Conservation (phyloP, 495 filamentous ascomycete species). For the Penicillium maclennaniae region DNA sequence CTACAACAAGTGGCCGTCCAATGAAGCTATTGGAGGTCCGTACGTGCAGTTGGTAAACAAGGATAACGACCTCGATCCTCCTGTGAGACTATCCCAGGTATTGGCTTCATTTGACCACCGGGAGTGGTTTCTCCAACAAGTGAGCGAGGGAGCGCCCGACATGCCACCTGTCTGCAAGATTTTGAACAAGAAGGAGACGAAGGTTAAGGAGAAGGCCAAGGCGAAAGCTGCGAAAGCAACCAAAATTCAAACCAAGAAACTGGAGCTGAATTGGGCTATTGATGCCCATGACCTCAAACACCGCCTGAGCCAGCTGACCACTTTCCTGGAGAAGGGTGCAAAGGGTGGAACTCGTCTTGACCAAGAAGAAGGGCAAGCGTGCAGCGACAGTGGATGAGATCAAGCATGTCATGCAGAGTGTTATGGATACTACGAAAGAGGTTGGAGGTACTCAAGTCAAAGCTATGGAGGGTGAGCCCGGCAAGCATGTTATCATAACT, state of each 20-base stretch:
- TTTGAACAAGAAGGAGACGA: constrained; percentile 46
- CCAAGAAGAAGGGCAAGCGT: constrained; percentile 43
- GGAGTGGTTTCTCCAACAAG: constrained; percentile 54
- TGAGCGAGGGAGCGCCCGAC: constrained; percentile 36
- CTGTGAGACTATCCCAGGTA: constrained; percentile 36
- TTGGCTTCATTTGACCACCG: constrained; percentile 47
- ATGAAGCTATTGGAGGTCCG: constrained; percentile 49
- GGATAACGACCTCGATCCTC: constrained; percentile 44
- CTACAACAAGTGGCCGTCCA: constrained; percentile 15
- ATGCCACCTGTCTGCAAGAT: constrained; percentile 63
- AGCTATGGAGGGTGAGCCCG: constrained; percentile 42
- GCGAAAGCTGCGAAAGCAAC: constrained; percentile 35
- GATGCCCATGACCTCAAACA: constrained; percentile 61
- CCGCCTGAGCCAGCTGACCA: constrained; percentile 53
- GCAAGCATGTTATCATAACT: constrained; percentile 36
- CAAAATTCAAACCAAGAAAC: constrained; percentile 52
- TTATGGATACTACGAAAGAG: constrained; percentile 33
- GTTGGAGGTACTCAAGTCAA: constrained; percentile 36
- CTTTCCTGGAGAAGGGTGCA: constrained; percentile 60
- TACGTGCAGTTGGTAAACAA: constrained; percentile 54
- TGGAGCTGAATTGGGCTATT: constrained; percentile 86
- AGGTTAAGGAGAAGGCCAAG: constrained; percentile 39
- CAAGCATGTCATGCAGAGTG: constrained; percentile 37
- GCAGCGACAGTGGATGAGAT: constrained; percentile 40
- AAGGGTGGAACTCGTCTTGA: constrained; percentile 60